Percentiles rank a stretch among this genome's conserved stretches.
Conservation (phyloP, 345 rosid species). For the Barbarea vulgaris region DNA sequence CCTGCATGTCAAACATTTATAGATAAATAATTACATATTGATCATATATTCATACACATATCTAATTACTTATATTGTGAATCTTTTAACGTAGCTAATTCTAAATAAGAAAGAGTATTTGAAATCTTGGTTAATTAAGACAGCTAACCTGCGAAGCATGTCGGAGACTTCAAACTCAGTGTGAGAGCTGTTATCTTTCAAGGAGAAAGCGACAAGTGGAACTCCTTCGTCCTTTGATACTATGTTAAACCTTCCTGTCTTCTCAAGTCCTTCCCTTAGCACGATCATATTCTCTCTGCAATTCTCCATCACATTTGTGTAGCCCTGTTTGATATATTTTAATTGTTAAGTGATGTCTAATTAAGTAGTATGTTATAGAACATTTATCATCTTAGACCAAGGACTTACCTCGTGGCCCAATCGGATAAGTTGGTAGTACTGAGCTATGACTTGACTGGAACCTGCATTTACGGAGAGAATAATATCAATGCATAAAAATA, state of each 20-base stretch:
- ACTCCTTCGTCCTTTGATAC: constrained; percentile 75
- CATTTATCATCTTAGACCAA: neutral
- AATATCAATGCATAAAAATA: neutral
- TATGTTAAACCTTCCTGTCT: constrained; percentile 61
- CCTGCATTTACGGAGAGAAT: constrained; percentile 19
- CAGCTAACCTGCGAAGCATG: constrained; percentile 43
- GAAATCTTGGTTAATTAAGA: constrained; percentile 8
- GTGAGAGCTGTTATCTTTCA: constrained; percentile 62
- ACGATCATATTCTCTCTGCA: constrained; percentile 63
- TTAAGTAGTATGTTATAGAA: neutral
- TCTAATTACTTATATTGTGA: neutral
- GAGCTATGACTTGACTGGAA: constrained; percentile 47
- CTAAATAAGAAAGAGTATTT: neutral
- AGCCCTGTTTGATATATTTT: constrained; percentile 30
- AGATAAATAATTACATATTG: neutral
- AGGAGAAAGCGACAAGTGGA: constrained; percentile 80
- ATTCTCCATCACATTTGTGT: constrained; percentile 65
- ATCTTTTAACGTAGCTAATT: neutral
- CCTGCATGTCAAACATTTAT: constrained; percentile 10
- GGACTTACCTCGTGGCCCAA: constrained; percentile 41
- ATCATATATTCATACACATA: neutral
- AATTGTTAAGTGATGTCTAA: neutral
- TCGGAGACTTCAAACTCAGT: constrained; percentile 57
- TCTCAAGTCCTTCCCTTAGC: constrained; percentile 65
- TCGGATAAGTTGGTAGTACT: constrained; percentile 46